Conservation (phyloP, 2,329 filamentous ascomycete species). For the Penicillium freii region DNA sequence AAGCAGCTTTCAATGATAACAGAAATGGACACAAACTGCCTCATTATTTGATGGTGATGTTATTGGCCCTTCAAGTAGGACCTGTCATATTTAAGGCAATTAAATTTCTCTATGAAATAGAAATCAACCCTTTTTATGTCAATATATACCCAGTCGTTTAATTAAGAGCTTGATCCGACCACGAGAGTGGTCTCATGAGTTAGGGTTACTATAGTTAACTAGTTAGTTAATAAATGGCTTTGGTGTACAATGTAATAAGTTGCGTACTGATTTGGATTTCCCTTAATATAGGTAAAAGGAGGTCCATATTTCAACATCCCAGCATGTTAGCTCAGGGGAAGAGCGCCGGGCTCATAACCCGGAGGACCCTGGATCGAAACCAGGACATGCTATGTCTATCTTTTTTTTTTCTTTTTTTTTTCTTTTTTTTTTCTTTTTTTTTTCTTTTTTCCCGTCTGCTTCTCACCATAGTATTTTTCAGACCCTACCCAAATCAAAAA, state of each 20-base stretch:
- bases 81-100: not conserved
- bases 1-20: not conserved
- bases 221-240: not conserved
- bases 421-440: not conserved
- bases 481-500: not conserved
- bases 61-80: not conserved
- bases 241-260: not conserved
- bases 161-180: not conserved
- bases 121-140: accelerated
- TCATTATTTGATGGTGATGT: too few relatives aligned
- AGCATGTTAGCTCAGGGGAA: constrained; percentile 47
- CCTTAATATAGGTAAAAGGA: not conserved
- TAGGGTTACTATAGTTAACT: too few relatives aligned
- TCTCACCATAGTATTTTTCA: not conserved
- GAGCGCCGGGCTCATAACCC: constrained; percentile 51
- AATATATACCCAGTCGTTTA: not conserved
- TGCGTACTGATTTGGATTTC: too few relatives aligned
- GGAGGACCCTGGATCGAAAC: constrained; percentile 24
- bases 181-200: not conserved
- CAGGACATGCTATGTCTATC: not conserved
- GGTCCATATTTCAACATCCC: not conserved
- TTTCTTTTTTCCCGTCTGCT: too few relatives aligned
- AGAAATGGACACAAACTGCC: not conserved
- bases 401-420: not conserved
- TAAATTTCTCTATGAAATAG: not conserved